These are phyloP conservation scores for Seiridium cupressi DNA, from an alignment of 2,329 filamentous ascomycete genomes.

Conservation along the genomic window DNA sequence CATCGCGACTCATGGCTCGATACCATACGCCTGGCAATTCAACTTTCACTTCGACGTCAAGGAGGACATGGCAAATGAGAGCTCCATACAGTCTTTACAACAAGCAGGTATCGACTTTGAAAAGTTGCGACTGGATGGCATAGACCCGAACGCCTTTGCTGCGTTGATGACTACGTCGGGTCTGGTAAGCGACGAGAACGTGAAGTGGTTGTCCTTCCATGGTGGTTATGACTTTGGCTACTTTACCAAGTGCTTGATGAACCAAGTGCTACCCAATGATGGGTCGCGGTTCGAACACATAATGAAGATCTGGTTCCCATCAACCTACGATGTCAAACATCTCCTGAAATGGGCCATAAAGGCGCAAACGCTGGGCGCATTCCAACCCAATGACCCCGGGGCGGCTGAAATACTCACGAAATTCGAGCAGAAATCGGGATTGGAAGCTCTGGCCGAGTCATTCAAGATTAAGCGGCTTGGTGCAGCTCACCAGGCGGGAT, in stretches of 20 bases:
- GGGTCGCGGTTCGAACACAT: constrained; percentile 86
- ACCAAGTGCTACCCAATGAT: constrained; percentile 79
- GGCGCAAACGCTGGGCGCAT: constrained; percentile 61
- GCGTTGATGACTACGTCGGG: constrained; percentile 89
- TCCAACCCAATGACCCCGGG: constrained; percentile 61
- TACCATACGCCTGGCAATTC: constrained; percentile 96
- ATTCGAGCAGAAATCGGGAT: constrained; percentile 84
- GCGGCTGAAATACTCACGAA: constrained; percentile 76
- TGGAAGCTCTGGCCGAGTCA: constrained; percentile 92
- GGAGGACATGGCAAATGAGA: constrained; percentile 96
- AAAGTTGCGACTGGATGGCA: constrained; percentile 81
- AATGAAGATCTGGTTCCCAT: constrained; percentile 90
- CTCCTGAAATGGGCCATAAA: constrained; percentile 87
- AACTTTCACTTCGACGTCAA: constrained; percentile 96
- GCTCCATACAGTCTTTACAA: constrained; percentile 87
- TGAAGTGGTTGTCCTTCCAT: constrained; percentile 97
- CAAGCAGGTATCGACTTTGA: constrained; percentile 92
- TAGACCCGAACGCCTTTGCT: constrained; percentile 86
- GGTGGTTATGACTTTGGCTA: constrained; percentile 98
- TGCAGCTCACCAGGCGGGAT: constrained; percentile 86
- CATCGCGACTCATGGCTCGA: constrained; percentile 42
- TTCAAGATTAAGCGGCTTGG: constrained; percentile 88
- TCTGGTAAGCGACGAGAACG: constrained; percentile 80
- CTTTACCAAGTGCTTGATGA: constrained; percentile 88
- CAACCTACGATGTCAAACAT: constrained; percentile 94